Percentiles rank a stretch among this genome's conserved stretches.
phyloP scores from a whole-genome alignment of 768 basidiomycete species.

The Lentinus tigrinus region DNA sequence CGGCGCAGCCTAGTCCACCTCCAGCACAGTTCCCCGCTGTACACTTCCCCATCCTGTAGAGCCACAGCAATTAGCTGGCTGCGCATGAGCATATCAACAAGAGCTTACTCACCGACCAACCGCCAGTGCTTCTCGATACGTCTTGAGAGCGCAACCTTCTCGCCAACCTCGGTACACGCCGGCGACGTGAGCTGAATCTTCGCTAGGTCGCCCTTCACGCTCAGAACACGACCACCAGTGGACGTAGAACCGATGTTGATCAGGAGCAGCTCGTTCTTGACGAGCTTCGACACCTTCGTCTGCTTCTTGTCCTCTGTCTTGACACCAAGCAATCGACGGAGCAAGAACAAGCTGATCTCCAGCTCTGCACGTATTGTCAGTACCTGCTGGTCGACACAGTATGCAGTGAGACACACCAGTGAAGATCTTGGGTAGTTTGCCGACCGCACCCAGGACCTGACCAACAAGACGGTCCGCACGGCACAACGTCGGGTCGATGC shows the following conservation, averaged over 20 bases:
- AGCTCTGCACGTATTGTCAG: constrained; percentile 54
- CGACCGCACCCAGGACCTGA: constrained; percentile 93
- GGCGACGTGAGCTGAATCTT: constrained; percentile 93
- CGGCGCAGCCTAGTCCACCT: constrained; percentile 53
- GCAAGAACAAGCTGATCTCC: constrained; percentile 91
- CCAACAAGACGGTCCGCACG: constrained; percentile 96
- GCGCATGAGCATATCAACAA: not conserved
- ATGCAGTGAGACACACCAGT: constrained; percentile 50
- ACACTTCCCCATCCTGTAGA: constrained; percentile 70
- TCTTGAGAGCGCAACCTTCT: constrained; percentile 94
- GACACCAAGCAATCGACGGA: constrained; percentile 94
- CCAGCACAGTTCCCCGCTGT: constrained; percentile 79
- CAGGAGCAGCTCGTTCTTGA: constrained; percentile 87
- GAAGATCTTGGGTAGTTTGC: constrained; percentile 91
- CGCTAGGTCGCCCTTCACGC: constrained; percentile 92
- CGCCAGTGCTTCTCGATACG: constrained; percentile 99
- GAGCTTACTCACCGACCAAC: constrained; percentile 71
- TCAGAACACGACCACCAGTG: constrained; percentile 92
- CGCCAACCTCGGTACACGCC: constrained; percentile 93
- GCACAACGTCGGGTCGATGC: constrained; percentile 94
- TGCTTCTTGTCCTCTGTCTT: constrained; percentile 99
- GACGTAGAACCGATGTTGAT: constrained; percentile 99
- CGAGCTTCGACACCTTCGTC: constrained; percentile 90
- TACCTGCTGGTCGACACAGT: not conserved
- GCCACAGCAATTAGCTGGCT: not conserved